phyloP scores from a whole-genome alignment of 1,139 yeast species.

The Scheffersomyces lignicola region DNA sequence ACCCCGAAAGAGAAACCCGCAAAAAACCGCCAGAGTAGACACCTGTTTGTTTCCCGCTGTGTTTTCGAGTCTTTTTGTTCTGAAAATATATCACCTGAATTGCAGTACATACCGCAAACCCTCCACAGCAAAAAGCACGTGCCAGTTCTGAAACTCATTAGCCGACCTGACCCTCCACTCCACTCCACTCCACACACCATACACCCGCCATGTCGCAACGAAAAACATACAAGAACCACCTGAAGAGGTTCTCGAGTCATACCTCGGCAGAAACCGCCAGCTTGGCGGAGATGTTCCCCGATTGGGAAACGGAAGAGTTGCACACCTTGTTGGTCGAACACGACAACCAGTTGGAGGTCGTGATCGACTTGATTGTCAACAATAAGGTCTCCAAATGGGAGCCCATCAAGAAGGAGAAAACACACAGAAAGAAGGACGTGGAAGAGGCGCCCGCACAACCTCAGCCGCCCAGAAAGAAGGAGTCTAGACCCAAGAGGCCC shows the following conservation, averaged over 20 bases:
- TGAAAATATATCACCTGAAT: too few relatives aligned
- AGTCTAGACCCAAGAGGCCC: not conserved
- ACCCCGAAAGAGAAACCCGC: too few relatives aligned
- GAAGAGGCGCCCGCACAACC: constrained; percentile 1
- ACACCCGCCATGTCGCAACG: constrained; percentile 32
- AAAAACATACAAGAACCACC: constrained; percentile 45
- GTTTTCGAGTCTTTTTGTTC: too few relatives aligned
- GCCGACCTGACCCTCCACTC: too few relatives aligned
- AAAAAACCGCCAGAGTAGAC: too few relatives aligned
- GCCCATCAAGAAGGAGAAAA: constrained; percentile 51
- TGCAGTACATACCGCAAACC: too few relatives aligned
- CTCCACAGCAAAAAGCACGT: too few relatives aligned
- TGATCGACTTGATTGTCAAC: constrained; percentile 84
- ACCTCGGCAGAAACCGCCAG: constrained; percentile 46
- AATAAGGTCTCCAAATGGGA: constrained; percentile 69
- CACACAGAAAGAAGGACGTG: constrained; percentile 35
- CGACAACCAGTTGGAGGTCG: constrained; percentile 68
- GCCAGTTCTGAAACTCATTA: too few relatives aligned
- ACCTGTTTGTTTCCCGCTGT: too few relatives aligned
- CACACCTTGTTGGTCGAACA: constrained; percentile 73
- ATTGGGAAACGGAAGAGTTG: constrained; percentile 89
- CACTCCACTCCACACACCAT: constrained; percentile 9
- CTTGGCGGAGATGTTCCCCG: constrained; percentile 86
- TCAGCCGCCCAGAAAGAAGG: not conserved
- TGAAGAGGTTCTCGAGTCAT: constrained; percentile 37